A percentile compares a stretch with the other conserved stretches of the same genome.
Conservation (phyloP, 2,329 filamentous ascomycete species). For the Colletotrichum truncatum region DNA sequence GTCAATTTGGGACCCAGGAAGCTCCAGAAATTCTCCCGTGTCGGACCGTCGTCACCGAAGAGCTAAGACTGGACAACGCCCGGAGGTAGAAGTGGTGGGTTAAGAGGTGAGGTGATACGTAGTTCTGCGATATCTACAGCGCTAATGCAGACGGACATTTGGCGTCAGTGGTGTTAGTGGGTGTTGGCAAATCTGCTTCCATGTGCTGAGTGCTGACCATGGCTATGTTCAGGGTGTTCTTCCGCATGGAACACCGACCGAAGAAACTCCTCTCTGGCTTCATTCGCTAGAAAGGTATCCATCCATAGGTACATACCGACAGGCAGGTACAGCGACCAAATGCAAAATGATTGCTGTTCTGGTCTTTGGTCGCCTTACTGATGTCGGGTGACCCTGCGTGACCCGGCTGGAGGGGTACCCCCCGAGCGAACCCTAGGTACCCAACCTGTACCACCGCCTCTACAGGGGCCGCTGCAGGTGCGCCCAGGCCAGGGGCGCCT, state of each 20-base stretch:
- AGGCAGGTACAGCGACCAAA: neutral
- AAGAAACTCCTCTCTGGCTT: neutral
- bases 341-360: no score
- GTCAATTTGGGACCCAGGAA: slow-evolving; percentile 32
- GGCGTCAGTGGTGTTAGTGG: neutral
- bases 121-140: neutral
- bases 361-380: neutral
- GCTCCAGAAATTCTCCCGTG: slow-evolving; percentile 50
- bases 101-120: neutral
- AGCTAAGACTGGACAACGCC: slow-evolving; percentile 43
- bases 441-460: neutral
- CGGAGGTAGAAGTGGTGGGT: slow-evolving; percentile 2
- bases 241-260: neutral
- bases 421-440: neutral
- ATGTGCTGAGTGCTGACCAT: neutral
- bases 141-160: neutral
- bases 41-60: slow-evolving; percentile 64
- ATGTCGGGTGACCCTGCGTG: neutral
- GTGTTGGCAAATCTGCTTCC: neutral
- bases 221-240: neutral
- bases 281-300: no score
- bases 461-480: neutral
- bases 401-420: neutral
- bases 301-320: no score
- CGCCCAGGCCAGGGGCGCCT: slow-evolving; percentile 10